A percentile compares a stretch with the other conserved stretches of the same genome.
Evolutionary conservation across 2,329 filamentous ascomycete genomes (phyloP).

Genomic region (Pyricularia sp.): DNA sequence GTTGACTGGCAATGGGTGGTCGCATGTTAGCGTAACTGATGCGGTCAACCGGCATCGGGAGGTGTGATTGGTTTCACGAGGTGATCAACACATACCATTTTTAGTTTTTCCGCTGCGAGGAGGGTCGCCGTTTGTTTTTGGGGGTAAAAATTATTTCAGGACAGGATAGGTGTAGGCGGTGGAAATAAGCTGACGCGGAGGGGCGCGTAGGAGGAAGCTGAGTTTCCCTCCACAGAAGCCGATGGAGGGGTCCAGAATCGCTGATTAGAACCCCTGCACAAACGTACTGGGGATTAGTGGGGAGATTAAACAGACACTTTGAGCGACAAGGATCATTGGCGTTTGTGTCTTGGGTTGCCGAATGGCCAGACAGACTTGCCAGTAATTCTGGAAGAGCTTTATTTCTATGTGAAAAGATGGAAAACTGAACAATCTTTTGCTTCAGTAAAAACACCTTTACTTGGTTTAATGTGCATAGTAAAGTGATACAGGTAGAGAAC

Average conservation of each 20-base stretch:
- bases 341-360: no score
- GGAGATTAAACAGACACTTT: not conserved
- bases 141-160: not conserved
- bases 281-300: not conserved
- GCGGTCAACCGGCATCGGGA: not conserved
- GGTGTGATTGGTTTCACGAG: not conserved
- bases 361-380: no score
- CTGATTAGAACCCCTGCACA: not conserved
- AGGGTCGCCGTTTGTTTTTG: not conserved
- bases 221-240: constrained; percentile 1
- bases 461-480: no score
- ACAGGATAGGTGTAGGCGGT: not conserved
- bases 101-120: not conserved
- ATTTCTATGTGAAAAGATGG: no score
- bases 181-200: not conserved
- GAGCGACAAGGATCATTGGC: not conserved
- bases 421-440: no score
- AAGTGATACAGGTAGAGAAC: no score
- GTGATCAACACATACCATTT: not conserved
- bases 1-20: constrained; percentile 23
- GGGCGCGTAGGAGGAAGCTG: not conserved
- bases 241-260: constrained; percentile 7
- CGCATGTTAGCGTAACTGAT: not conserved
- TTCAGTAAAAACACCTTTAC: no score
- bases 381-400: no score